These are phyloP conservation scores for Malus orientalis DNA, from an alignment of 306 rosid species.

Conservation along the genomic window DNA sequence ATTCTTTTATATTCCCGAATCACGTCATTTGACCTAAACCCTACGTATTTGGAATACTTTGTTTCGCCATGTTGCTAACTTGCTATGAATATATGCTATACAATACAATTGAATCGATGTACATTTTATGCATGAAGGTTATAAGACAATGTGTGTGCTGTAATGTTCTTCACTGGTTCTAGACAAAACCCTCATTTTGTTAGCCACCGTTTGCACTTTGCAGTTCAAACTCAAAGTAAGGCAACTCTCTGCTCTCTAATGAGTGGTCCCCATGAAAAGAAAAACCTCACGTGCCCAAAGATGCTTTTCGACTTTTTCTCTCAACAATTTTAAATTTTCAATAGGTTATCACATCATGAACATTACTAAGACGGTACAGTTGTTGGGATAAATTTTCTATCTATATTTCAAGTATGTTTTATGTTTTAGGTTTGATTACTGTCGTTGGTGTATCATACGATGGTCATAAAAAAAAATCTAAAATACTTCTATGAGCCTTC, in stretches of 20 bases:
- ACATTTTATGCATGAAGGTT: neutral
- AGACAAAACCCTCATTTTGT: neutral
- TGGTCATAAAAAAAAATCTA: accelerated
- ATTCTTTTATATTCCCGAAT: too few relatives aligned
- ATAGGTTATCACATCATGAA: too few relatives aligned
- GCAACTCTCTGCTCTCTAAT: neutral
- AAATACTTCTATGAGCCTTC: accelerated
- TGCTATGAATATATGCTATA: neutral
- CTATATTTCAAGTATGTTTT: accelerated
- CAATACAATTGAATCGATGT: neutral
- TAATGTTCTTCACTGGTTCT: neutral
- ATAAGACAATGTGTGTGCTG: neutral
- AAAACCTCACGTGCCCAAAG: neutral
- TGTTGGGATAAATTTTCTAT: too few relatives aligned
- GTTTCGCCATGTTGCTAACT: neutral
- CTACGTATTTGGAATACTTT: neutral
- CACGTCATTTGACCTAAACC: neutral
- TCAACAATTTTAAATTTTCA: too few relatives aligned
- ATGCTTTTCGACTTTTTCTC: neutral
- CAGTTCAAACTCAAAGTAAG: conserved; percentile 6
- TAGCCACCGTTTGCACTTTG: neutral
- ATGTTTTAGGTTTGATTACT: too few relatives aligned
- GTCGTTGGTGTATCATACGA: accelerated
- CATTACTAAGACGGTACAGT: too few relatives aligned
- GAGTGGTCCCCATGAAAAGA: neutral